Conservation (phyloP, 345 rosid species). For the Gynandropsis gynandra region DNA sequence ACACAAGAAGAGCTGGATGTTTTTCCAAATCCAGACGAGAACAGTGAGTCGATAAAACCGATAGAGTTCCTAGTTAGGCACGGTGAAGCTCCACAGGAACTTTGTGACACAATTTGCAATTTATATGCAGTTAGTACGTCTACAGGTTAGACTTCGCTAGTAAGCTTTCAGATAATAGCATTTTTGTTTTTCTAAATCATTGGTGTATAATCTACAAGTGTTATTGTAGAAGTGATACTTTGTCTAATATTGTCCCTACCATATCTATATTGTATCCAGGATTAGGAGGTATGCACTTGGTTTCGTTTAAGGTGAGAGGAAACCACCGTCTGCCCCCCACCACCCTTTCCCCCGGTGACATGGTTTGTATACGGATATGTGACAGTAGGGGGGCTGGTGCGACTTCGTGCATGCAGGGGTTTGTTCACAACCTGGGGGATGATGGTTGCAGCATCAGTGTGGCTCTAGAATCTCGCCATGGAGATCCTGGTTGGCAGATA, state of each 20-base stretch:
- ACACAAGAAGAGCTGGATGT: constrained; percentile 94
- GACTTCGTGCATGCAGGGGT: constrained; percentile 81
- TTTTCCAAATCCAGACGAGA: constrained; percentile 70
- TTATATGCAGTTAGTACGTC: constrained; percentile 76
- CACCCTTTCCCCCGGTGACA: constrained; percentile 92
- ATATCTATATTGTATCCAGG: constrained; percentile 38
- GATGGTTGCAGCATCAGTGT: constrained; percentile 94
- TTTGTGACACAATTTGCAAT: constrained; percentile 95
- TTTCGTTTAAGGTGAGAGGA: constrained; percentile 73
- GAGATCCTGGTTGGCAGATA: constrained; percentile 96
- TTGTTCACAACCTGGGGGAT: constrained; percentile 84
- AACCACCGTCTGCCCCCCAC: constrained; percentile 89
- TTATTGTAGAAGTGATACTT: not conserved
- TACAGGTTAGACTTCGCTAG: constrained; percentile 43
- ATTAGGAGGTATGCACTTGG: constrained; percentile 92
- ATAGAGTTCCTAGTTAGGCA: constrained; percentile 95
- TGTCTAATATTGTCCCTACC: not conserved
- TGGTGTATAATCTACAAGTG: not conserved
- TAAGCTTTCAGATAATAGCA: not conserved
- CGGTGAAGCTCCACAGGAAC: constrained; percentile 87
- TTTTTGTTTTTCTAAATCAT: not conserved
- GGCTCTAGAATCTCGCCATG: constrained; percentile 92
- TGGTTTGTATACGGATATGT: constrained; percentile 88
- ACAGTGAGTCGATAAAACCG: constrained; percentile 57
- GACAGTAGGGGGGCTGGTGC: constrained; percentile 89